These are phyloP conservation scores for Selaginella tamariscina DNA, from an alignment of 75 land plant genomes.

Conservation along the genomic window DNA sequence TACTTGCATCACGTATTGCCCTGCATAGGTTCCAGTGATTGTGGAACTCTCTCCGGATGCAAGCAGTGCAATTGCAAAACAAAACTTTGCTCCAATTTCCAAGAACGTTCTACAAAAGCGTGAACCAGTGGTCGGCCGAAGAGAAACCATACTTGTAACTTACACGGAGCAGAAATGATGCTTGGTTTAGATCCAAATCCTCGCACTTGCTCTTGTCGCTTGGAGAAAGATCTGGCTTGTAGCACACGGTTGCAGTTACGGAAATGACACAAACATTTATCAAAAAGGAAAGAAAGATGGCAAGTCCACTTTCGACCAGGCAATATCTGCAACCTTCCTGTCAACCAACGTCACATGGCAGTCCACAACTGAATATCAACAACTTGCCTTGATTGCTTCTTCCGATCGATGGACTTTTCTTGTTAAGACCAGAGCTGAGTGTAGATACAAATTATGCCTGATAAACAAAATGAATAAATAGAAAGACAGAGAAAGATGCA, in stretches of 20 bases:
- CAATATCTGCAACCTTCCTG: conserved; percentile 81
- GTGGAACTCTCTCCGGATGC: conserved; percentile 9
- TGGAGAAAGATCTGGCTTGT: conserved; percentile 23
- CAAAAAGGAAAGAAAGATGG: conserved; percentile 54
- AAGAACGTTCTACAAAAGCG: conserved; percentile 3
- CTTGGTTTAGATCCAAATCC: conserved; percentile 62
- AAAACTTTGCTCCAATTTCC: conserved; percentile 11
- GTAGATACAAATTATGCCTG: conserved; percentile 74
- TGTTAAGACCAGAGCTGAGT: conserved; percentile 82
- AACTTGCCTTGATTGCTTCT: conserved; percentile 47
- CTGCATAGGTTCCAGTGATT: conserved; percentile 8
- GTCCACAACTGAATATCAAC: neutral
- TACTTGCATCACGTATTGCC: conserved; percentile 10
- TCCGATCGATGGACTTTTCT: conserved; percentile 65
- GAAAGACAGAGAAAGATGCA: neutral
- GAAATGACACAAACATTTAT: conserved; percentile 68
- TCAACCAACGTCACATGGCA: neutral
- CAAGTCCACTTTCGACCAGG: conserved; percentile 54
- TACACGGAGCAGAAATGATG: conserved; percentile 65
- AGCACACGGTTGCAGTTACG: conserved; percentile 71
- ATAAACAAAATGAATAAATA: neutral
- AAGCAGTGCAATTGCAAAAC: neutral
- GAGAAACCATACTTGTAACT: neutral
- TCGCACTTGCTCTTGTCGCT: conserved; percentile 41
- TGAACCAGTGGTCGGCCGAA: neutral